Conservation (phyloP, 495 filamentous ascomycete genomes). For the Penicillium soppii region DNA sequence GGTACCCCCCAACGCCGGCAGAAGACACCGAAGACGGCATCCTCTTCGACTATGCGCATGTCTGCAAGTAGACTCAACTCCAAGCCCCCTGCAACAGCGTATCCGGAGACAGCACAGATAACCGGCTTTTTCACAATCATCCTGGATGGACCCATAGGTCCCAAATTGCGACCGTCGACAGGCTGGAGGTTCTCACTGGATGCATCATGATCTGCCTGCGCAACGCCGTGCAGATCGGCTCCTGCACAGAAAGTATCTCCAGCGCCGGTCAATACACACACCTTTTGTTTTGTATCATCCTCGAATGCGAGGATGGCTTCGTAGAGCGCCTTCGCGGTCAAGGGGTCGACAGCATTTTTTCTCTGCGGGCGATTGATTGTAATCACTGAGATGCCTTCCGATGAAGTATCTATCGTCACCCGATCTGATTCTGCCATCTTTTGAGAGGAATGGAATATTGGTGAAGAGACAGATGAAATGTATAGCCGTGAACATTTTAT, state of each 20-base stretch:
- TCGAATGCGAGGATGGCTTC: conserved; percentile 43
- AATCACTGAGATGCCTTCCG: conserved; percentile 43
- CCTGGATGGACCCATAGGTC: conserved; percentile 47
- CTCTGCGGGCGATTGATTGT: conserved; percentile 39
- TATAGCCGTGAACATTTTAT: conserved; percentile 1
- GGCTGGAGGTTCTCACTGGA: conserved; percentile 17
- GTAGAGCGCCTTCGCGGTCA: conserved; percentile 39
- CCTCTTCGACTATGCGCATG: conserved; percentile 46
- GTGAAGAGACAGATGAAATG: neutral
- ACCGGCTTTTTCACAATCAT: conserved; percentile 40
- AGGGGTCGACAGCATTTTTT: conserved; percentile 40
- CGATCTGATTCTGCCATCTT: conserved; percentile 6
- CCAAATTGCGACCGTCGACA: conserved; percentile 29
- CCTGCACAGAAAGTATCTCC: conserved; percentile 46
- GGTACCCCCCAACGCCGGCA: conserved; percentile 51
- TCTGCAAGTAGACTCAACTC: conserved; percentile 48
- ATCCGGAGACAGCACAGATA: conserved; percentile 46
- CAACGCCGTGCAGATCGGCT: conserved; percentile 41
- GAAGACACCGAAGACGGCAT: conserved; percentile 50
- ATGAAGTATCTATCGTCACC: conserved; percentile 13
- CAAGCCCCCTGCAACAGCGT: conserved; percentile 49
- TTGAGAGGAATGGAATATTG: neutral
- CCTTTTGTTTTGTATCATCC: conserved; percentile 40
- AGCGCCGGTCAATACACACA: conserved; percentile 41
- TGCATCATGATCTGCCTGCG: conserved; percentile 10